Evolutionary conservation across 768 basidiomycete genomes (phyloP).

Genomic region (Mrakia gelida): DNA sequence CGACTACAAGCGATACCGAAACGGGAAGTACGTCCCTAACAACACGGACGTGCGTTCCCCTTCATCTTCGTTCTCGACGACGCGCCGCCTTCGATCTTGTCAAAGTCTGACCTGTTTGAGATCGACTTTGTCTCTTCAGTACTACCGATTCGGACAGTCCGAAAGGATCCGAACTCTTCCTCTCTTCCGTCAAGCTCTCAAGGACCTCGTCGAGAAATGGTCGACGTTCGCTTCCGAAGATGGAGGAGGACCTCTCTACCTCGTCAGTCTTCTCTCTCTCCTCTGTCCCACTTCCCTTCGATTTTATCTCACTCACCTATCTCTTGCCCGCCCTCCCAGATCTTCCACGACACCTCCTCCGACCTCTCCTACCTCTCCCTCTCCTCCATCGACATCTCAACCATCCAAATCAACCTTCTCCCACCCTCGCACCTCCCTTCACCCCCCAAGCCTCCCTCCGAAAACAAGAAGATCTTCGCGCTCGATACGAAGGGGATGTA

Average conservation of each 20-base stretch:
- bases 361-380: conserved; percentile 62
- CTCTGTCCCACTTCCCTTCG: conserved; percentile 45
- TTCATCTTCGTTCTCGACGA: background rate
- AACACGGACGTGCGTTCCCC: conserved; percentile 54
- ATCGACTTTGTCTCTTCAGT: conserved; percentile 44
- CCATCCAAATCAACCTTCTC: conserved; percentile 55
- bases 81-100: background rate
- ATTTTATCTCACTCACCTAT: conserved; percentile 47
- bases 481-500: conserved; percentile 74
- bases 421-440: conserved; percentile 55
- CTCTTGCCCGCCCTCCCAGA: conserved; percentile 43
- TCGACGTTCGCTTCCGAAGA: background rate
- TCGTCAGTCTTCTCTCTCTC: conserved; percentile 35
- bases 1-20: conserved; percentile 57
- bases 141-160: conserved; percentile 64
- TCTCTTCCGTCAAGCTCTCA: conserved; percentile 13
- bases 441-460: conserved; percentile 46
- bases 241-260: conserved; percentile 14
- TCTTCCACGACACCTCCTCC: conserved; percentile 73
- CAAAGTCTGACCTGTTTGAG: background rate
- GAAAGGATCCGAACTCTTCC: conserved; percentile 50
- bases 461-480: conserved; percentile 49
- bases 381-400: conserved; percentile 41
- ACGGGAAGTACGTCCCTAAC: conserved; percentile 61
- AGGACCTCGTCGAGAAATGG: conserved; percentile 12